Base-by-base conservation (phyloP, 192 early-diverging fungal genomes). In the Funneliformis geosporum region DNA sequence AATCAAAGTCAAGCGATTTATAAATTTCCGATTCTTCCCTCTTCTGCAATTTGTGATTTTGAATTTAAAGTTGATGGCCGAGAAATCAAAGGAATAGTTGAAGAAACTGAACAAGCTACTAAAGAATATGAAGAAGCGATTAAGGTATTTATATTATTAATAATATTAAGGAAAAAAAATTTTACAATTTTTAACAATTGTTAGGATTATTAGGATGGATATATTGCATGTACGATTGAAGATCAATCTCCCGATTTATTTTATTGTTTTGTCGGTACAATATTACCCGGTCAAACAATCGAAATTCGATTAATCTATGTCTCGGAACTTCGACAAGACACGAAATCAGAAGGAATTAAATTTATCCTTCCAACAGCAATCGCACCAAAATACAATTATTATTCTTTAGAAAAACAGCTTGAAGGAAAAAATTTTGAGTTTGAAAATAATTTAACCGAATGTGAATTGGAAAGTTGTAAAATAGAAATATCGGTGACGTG, bases 251-350 rank as follows among this genome's bases (percentile, higher is more conserved):
- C 80, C n/a, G 83, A 83, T 55, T 86, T 88, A 61, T 88, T 89
- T 79, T 81, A 85, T 39, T 79, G 83, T 39, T 82, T 76, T 27
- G 46, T 89, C 33, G 88, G 88, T 28, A 90, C 89, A 74, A 76
- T 90, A 65, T 66, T 71, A 21, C 73, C 87, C 42, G 78, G 77
- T 6, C 69, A 74, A 18, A 77, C n/a, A 5, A 76, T 89, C 3
- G 61, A 72, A 43, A 73, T 89, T 43, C 76, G 80, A 25, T 80
- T 89, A 60, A 85, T 79, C 2, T 89, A 90, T 73, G 75, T 89
- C 25, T 76, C 75, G 16, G 89, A 89, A 47, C 81, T 87, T 74
- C 81, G 78, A 46, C 80, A 82, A 39, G 87, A 88, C 69, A 77
- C 80, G 18, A 87, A 86, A 60, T 73, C 83, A 27, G 87, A 89